Conservation (phyloP, 306 rosid species). For the Trifolium repens region DNA sequence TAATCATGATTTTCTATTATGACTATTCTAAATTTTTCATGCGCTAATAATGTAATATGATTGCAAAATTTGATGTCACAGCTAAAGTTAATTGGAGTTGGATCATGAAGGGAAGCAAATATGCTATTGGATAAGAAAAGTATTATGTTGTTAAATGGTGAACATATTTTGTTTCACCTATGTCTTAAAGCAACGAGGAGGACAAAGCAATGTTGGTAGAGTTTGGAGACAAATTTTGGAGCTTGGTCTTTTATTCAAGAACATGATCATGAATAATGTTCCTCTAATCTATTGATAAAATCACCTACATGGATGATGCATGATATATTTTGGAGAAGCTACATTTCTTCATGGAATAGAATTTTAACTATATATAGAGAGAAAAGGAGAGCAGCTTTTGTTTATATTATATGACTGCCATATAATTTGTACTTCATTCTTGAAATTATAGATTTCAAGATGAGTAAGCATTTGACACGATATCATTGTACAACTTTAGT, state of each 20-base stretch:
- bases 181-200: not conserved
- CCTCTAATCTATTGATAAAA: constrained; percentile 37
- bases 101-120: constrained; percentile 47
- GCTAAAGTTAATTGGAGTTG: constrained; percentile 71
- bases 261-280: constrained; percentile 31
- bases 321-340: constrained; percentile 38
- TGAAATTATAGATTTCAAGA: constrained; percentile 46
- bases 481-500: constrained; percentile 23
- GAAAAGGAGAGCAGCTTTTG: constrained; percentile 34
- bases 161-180: constrained; percentile 33
- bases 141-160: constrained; percentile 9
- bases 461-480: constrained; percentile 29
- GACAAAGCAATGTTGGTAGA: constrained; percentile 10
- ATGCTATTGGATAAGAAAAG: constrained; percentile 12
- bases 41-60: constrained; percentile 2
- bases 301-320: constrained; percentile 40
- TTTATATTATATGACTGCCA: constrained; percentile 33
- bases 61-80: constrained; percentile 37
- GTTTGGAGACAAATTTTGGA: constrained; percentile 23
- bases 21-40: constrained; percentile 17
- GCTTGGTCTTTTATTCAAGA: constrained; percentile 12
- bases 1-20: not conserved
- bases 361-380: constrained; percentile 1
- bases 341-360: constrained; percentile 33
- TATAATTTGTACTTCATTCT: constrained; percentile 26